Evolutionary conservation across 2,329 filamentous ascomycete species (phyloP), one percentile per base, ranked within the genome.

Genomic region (Pseudogymnoascus sp.): DNA sequence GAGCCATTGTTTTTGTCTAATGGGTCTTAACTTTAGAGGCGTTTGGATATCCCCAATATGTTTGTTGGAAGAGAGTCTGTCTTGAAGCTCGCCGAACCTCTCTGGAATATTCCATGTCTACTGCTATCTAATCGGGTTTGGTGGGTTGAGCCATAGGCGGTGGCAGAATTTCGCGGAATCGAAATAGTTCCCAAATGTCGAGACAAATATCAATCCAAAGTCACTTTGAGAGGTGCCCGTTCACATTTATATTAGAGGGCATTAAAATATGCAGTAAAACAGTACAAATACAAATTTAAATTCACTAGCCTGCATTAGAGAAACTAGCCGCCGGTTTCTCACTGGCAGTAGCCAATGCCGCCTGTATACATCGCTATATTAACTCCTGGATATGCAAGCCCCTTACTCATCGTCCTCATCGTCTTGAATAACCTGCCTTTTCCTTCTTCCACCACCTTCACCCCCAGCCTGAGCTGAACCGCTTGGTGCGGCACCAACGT

Each of bases 371-470:
- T 21, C 28, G 51, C 51, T 57, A 57, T 57, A 57, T 57, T 57
- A 57, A 57, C 51, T 57, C 51, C 51, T 4, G 51, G 10, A 57
- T 34, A 57, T 57, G 51, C 5, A 57, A 34, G 36, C 28, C 16
- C 16, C 19, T 31, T 61, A 66, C 45, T 74, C 70, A 61, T 80
- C 79, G 45, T 85, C 83, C 43, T 86, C 84, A 64, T 86, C 84
- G 63, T 86, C 84, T 63, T 85, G 83, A 65, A 87, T 79, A 67
- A 87, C 79, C 68, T 83, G 80, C 65, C 84, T 79, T 71, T 84
- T 81, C 61, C 79, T 77, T 65, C 80, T 74, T 63, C 82, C 71
- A 19, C 67, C 69, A 54, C 67, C 63, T 73, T 72, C 70, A 65
- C 69, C 68, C 78, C 77, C 21, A 45, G 73, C 72, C 4, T 73